Conservation (phyloP, 1,284 basidiomycete species). For the Apiotrichum sp. region DNA sequence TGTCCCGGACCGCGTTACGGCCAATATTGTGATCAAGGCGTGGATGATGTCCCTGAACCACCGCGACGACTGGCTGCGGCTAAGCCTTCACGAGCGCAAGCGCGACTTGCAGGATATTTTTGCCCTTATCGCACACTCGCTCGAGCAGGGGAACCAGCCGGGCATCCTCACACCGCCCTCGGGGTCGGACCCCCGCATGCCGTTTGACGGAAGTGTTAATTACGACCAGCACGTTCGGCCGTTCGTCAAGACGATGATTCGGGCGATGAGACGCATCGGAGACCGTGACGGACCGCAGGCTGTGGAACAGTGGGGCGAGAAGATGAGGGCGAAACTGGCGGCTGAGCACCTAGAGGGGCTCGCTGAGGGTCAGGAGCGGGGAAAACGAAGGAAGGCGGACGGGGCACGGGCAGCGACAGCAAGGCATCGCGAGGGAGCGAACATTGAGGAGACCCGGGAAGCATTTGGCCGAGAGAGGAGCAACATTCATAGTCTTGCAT, state of each 20-base stretch:
- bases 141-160: slow-evolving; percentile 8
- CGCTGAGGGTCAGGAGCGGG: too few relatives aligned
- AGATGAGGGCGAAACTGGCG: background rate
- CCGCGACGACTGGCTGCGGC: background rate
- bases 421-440: too few relatives aligned
- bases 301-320: slow-evolving; percentile 19
- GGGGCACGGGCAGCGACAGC: too few relatives aligned
- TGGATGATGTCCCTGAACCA: slow-evolving; percentile 24
- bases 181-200: background rate
- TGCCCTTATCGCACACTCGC: slow-evolving; percentile 6
- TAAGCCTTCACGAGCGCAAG: background rate
- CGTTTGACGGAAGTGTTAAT: slow-evolving; percentile 9
- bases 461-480: too few relatives aligned
- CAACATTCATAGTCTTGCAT: background rate
- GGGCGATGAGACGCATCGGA: slow-evolving; percentile 22
- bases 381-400: too few relatives aligned
- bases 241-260: slow-evolving; percentile 25
- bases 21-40: slow-evolving; percentile 37
- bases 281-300: slow-evolving; percentile 21
- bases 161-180: background rate
- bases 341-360: background rate
- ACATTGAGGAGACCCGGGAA: too few relatives aligned
- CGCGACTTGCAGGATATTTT: slow-evolving; percentile 17
- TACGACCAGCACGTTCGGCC: slow-evolving; percentile 27
- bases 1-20: slow-evolving; percentile 37